Evolutionary conservation across 345 rosid genomes (phyloP), one percentile per base, ranked within the genome.

Genomic region (Populus alba): DNA sequence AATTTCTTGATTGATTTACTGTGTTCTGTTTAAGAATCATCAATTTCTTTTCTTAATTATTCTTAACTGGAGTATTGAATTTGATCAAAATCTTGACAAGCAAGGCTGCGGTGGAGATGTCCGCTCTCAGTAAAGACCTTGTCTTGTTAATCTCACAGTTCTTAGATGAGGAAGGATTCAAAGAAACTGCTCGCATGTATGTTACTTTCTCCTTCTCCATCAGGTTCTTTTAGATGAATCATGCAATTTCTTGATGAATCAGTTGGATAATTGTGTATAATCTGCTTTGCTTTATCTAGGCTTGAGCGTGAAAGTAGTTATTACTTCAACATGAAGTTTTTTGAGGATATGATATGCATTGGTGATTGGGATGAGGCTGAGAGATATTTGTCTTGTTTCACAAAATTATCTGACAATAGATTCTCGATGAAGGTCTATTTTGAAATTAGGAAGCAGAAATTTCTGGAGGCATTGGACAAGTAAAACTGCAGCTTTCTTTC

Each of bases 61-160:
- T 41, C 45, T 10, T 41, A 41, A 9, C 2, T 41, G 45, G 4
- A 41, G 45, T 2, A 10, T 41, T 41, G 10, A 41, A 41, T 41
- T 41, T 41, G 45, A 41, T 41, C 45, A 41, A 41, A 41, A 41
- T 41, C 13, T 38, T 41, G 53, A 39, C n/a, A 16, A 16, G 18
- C 33, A 17, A 15, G n/a, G 7, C 22, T 53, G 67, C 67, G 2
- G 37, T 16, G 61, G 68, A 77, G 66, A 84, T 83, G 87, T 71
- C 85, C 63, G 17, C 79, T 81, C 87, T 81, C 13, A 41, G 39
- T 59, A 76, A 43, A 72, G 87, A 85, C 43, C 83, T 85, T 17
- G 78, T 84, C 72, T 81, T 82, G 74, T 59, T 87, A 55, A 81
- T 85, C 78, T 77, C 87, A 67, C 91, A 87, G 86, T 85, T 75